These are phyloP conservation scores for Nothopassalora personata DNA, from an alignment of 2,329 filamentous ascomycete genomes.

Conservation along the genomic window DNA sequence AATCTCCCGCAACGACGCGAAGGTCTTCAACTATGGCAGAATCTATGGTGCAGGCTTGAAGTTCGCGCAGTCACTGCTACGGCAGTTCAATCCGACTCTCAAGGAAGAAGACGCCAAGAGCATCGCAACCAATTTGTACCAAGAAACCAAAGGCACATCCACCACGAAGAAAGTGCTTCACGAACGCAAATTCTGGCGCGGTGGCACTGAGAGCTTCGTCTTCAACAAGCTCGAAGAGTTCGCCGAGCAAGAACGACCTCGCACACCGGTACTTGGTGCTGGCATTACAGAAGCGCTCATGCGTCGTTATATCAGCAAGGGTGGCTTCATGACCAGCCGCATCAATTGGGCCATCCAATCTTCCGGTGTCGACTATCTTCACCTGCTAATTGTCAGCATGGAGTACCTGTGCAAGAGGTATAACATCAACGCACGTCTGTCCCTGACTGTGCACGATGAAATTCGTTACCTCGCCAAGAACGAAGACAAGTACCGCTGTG, in stretches of 20 bases:
- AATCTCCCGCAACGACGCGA: conserved; percentile 91
- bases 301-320: conserved; percentile 78
- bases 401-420: conserved; percentile 84
- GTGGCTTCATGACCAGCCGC: conserved; percentile 87
- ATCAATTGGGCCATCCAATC: conserved; percentile 99
- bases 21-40: conserved; percentile 97
- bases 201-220: conserved; percentile 93
- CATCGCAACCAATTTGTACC: conserved; percentile 76
- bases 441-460: conserved; percentile 95
- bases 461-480: conserved; percentile 88
- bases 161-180: conserved; percentile 68
- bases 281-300: conserved; percentile 95
- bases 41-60: conserved; percentile 97
- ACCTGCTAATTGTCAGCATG: conserved; percentile 89
- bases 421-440: conserved; percentile 76
- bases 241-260: conserved; percentile 84
- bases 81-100: conserved; percentile 85
- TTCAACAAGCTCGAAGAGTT: conserved; percentile 99
- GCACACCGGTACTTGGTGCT: conserved; percentile 86
- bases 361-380: conserved; percentile 92
- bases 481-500: conserved; percentile 78
- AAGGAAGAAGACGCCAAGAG: conserved; percentile 71
- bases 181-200: conserved; percentile 82
- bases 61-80: conserved; percentile 81
- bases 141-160: conserved; percentile 83